Base-by-base conservation (phyloP, 2,329 filamentous ascomycete species). In the Laburnicola sp. region DNA sequence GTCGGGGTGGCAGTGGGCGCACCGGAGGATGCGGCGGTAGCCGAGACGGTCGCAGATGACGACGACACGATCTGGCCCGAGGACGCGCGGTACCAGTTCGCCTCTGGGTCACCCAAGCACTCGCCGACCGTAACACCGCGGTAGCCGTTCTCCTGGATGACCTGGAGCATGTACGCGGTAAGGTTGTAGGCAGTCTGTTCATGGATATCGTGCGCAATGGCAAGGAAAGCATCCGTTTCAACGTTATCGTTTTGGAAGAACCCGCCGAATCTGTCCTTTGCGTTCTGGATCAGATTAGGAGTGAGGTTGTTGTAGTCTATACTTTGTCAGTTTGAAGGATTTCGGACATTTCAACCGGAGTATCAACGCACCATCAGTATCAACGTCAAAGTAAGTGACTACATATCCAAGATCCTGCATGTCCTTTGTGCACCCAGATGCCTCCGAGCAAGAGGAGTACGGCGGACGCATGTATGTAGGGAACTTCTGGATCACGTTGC, bases 351-450 rank as follows among this genome's bases (percentile, higher is more conserved):
- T 26, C 28, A 3, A 10, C 7, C n/a, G 32, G 2, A 22, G 9
- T 81, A 54, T 4, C 8, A 27, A 38, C 50, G 3, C 45, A 61
- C 58, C 83, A 45, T 82, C 79, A 2, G 82, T 78, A 60, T 86
- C 83, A 31, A 86, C 69, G 57, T 86, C 81, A 62, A 84, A 77
- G 57, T 81, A 85, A 54, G 83, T 79, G 58, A 85, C 75, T 57
- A 82, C 81, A 72, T 84, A 85, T 47, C 80, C 80, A 42, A 85
- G 66, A 34, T 45, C 43, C 43, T 37, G n/a, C 43, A 45, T 38
- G 59, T 63, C 9, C 69, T 59, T 57, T 76, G 57, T 40, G 73
- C 66, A n/a, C 59, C 54, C 59, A 69, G 64, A 79, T 6, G 68
- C 72, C 2, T 63, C 69, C n/a, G 58, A 62, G 63, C 78, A 80